A percentile compares a stretch with the other conserved stretches of the same genome.
phyloP scores from a whole-genome alignment of 2,329 filamentous ascomycete species.

The Xylariaceae sp. region DNA sequence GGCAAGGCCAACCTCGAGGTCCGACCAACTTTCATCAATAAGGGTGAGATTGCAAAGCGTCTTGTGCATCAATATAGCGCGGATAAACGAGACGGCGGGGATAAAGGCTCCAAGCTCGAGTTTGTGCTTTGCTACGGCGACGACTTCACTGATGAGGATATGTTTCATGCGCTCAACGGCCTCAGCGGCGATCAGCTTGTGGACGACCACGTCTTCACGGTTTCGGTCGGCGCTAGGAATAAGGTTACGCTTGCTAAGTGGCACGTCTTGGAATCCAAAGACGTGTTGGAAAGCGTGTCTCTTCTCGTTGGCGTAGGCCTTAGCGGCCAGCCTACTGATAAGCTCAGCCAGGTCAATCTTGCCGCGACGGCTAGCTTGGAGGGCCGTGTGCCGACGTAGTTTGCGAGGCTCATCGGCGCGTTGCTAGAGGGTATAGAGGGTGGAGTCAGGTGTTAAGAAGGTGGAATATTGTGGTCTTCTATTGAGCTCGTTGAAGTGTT shows the following conservation, averaged over 20 bases:
- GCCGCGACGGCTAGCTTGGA: constrained; percentile 52
- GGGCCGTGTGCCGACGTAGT: constrained; percentile 43
- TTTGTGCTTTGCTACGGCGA: constrained; percentile 91
- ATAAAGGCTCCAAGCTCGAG: constrained; percentile 57
- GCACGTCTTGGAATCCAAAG: constrained; percentile 82
- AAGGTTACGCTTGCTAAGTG: constrained; percentile 89
- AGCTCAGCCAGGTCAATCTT: constrained; percentile 52
- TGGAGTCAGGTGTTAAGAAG: too few relatives aligned
- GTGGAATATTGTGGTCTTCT: too few relatives aligned
- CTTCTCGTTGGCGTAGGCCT: constrained; percentile 48
- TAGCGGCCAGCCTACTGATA: constrained; percentile 37
- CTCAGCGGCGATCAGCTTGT: constrained; percentile 51
- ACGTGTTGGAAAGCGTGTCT: constrained; percentile 70
- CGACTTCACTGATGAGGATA: constrained; percentile 96
- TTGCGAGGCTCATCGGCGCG: background rate
- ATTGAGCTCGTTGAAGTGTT: too few relatives aligned
- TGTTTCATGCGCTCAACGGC: constrained; percentile 76
- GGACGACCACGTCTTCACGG: constrained; percentile 73
- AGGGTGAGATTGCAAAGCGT: constrained; percentile 87
- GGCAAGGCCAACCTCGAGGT: constrained; percentile 97
- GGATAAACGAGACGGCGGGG: constrained; percentile 39
- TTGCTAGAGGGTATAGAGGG: too few relatives aligned
- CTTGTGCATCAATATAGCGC: constrained; percentile 70
- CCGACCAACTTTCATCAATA: constrained; percentile 95
- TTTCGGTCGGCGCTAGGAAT: constrained; percentile 85